Conservation (phyloP, 495 filamentous ascomycete genomes). For the Aspergillus hancockii region DNA sequence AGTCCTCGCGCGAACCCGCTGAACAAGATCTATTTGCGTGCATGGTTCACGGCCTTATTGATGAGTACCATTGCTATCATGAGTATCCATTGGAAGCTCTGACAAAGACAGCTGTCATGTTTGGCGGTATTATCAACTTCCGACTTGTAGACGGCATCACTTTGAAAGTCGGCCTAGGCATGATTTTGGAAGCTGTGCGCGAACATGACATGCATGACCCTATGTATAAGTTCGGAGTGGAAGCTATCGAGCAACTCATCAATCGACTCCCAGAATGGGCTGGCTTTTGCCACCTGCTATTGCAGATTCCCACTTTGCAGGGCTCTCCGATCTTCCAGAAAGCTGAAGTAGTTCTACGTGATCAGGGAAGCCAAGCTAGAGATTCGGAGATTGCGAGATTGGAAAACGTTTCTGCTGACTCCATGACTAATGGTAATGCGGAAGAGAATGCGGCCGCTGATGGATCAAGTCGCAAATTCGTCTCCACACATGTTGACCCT, state of each 20-base stretch:
- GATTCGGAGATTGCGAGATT: constrained; percentile 35
- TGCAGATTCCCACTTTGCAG: constrained; percentile 77
- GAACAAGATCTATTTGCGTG: constrained; percentile 96
- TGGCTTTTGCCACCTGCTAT: constrained; percentile 78
- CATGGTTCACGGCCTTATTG: constrained; percentile 97
- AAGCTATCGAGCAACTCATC: constrained; percentile 86
- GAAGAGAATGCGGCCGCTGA: constrained; percentile 61
- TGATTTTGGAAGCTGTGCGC: constrained; percentile 93
- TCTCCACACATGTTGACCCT: constrained; percentile 72
- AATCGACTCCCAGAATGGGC: constrained; percentile 87
- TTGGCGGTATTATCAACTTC: constrained; percentile 93
- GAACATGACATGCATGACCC: constrained; percentile 76
- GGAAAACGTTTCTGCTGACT: constrained; percentile 39
- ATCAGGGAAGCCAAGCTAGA: constrained; percentile 49
- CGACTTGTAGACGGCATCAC: constrained; percentile 86
- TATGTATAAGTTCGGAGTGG: constrained; percentile 99
- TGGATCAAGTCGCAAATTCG: constrained; percentile 59
- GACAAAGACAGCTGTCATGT: constrained; percentile 92
- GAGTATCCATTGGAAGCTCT: constrained; percentile 93
- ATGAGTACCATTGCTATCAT: constrained; percentile 93
- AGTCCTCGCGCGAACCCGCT: constrained; percentile 74
- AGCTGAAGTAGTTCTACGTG: constrained; percentile 75
- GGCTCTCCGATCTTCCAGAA: constrained; percentile 81
- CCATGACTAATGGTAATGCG: constrained; percentile 63
- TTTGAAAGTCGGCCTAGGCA: constrained; percentile 85